Conservation (phyloP, 2,329 filamentous ascomycete species). For the Aspergillus carbonarius region DNA sequence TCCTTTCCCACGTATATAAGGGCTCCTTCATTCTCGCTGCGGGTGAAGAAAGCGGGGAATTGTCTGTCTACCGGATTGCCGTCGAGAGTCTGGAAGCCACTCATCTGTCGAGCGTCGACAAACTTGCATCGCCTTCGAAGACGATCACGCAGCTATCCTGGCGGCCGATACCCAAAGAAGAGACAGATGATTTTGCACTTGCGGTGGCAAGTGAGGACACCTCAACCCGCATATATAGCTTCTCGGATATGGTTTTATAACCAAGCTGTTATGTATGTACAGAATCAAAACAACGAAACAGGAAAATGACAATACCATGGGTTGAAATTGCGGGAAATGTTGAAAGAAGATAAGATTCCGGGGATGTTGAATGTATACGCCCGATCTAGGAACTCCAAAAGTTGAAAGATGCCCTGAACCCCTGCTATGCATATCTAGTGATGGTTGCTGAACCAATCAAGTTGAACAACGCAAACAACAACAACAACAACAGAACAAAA, state of each 20-base stretch:
- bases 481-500: slow-evolving; percentile 6
- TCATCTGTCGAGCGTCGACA: slow-evolving; percentile 33
- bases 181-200: slow-evolving; percentile 31
- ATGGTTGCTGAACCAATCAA: slow-evolving; percentile 12
- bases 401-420: slow-evolving; percentile 18
- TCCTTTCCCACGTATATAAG: slow-evolving; percentile 45
- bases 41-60: slow-evolving; percentile 49
- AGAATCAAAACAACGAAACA: background rate
- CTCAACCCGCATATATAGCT: slow-evolving; percentile 42
- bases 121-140: slow-evolving; percentile 57
- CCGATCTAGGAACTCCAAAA: slow-evolving; percentile 14
- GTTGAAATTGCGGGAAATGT: slow-evolving; percentile 14
- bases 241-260: slow-evolving; percentile 33
- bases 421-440: slow-evolving; percentile 18
- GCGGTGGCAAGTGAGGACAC: slow-evolving; percentile 49
- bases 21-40: slow-evolving; percentile 42
- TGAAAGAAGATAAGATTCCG: slow-evolving; percentile 26
- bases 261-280: slow-evolving; percentile 19
- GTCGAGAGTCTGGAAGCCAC: slow-evolving; percentile 31
- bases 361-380: slow-evolving; percentile 30
- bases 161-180: slow-evolving; percentile 51
- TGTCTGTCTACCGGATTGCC: slow-evolving; percentile 44
- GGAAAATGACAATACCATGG: slow-evolving; percentile 5
- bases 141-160: slow-evolving; percentile 68
- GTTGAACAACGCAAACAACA: slow-evolving; percentile 19